Base-by-base conservation (phyloP, 352 stramenopile species). In the Globisporangium polare region DNA sequence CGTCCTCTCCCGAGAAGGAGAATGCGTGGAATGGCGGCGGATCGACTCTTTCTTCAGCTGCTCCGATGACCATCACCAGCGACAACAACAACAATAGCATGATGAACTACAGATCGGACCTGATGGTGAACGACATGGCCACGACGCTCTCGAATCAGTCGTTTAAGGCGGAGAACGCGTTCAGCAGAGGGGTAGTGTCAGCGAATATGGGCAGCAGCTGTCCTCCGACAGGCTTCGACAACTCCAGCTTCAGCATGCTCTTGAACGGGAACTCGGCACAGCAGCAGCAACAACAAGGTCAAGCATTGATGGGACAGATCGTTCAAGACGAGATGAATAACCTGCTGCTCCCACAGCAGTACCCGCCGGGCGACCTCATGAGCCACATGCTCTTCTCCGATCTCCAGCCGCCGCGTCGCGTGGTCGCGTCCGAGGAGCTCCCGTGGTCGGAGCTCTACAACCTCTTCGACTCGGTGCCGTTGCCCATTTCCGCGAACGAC, bases 401-500 rank as follows among this genome's bases (percentile, higher is more conserved):
- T 45, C 63, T 85, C 6, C 52, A 72, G 54, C 72, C 80, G 20
- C 70, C 74, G 29, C 77, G 81, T 22, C 73, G 83, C 18, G 76
- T 92, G 6, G 80, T 92, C 17, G 78, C 81, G 27, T 88, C 66
- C 3, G 83, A 92, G 37, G 83, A 92, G 39, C 67, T 92, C 29
- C 83, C 83, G 17, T 92, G 83, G 83, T 89, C 83, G 24, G 83
- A 92, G 70, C 66, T 92, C 18, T 92, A 92, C 71, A 88, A 91
- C 65, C 55, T 92, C 20, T 92, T 92, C 50, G 81, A 92, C 26
- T 65, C 73, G 18, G 57, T 71, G n/a, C 66, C 71, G 35, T 54
- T 84, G 56, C 74, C 78, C 10, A 73, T 72, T 41, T 27, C 64
- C 13, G 71, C 55, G 64, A 75, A 68, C 17, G 76, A 86, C 41